These are phyloP conservation scores for Syzygium grande DNA, from an alignment of 345 rosid species.

Conservation along the genomic window DNA sequence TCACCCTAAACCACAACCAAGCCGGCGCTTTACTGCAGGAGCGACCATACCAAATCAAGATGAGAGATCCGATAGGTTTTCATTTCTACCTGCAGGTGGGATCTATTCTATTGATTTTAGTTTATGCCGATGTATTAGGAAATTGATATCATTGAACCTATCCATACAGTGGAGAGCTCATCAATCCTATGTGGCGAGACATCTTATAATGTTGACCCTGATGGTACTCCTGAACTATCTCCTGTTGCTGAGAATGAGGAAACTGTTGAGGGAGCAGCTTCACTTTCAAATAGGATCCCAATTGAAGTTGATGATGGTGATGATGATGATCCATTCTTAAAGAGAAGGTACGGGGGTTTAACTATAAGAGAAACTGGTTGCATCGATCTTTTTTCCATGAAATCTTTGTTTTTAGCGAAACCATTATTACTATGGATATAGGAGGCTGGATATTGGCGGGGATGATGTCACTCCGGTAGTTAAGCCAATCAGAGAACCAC, in stretches of 20 bases:
- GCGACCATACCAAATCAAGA: slow-evolving; percentile 53
- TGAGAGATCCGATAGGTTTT: slow-evolving; percentile 53
- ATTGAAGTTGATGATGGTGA: slow-evolving; percentile 36
- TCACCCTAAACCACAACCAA: slow-evolving; percentile 96
- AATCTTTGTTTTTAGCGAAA: neutral
- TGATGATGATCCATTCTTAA: slow-evolving; percentile 73
- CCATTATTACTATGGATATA: slow-evolving; percentile 13
- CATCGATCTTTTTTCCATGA: neutral
- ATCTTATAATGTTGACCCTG: slow-evolving; percentile 37
- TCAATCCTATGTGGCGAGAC: slow-evolving; percentile 38
- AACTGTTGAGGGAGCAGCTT: slow-evolving; percentile 35
- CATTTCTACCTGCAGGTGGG: slow-evolving; percentile 12
- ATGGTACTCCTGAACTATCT: slow-evolving; percentile 48
- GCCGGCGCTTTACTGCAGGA: slow-evolving; percentile 67
- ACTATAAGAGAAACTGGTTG: neutral
- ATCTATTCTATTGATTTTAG: neutral
- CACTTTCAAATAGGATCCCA: slow-evolving; percentile 2
- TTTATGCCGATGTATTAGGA: neutral
- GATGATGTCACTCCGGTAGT: slow-evolving; percentile 78
- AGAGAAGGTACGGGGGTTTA: slow-evolving; percentile 53
- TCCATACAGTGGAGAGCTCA: slow-evolving; percentile 41
- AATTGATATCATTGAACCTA: neutral
- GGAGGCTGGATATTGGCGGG: slow-evolving; percentile 68
- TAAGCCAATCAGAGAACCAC: slow-evolving; percentile 97
- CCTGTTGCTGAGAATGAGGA: slow-evolving; percentile 51